A percentile compares a stretch with the other conserved stretches of the same genome.
Evolutionary conservation across 192 early-diverging fungal species (phyloP).

Genomic region (Linnemannia hyalina): DNA sequence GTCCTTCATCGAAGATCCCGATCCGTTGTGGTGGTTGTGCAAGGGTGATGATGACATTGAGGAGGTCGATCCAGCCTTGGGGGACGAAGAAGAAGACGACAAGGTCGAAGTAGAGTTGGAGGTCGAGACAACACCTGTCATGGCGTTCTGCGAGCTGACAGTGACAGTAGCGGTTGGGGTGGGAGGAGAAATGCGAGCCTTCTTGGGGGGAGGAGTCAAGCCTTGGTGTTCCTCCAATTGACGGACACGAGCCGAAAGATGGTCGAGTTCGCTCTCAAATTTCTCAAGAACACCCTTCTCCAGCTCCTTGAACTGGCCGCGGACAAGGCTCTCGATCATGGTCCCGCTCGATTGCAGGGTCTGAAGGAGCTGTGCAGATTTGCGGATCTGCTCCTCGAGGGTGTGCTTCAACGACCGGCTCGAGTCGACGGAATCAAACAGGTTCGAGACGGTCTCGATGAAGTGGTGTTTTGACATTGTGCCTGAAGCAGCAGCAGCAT

Average conservation of each 20-base stretch:
- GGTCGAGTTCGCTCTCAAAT: conserved; percentile 60
- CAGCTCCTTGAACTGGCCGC: conserved; percentile 80
- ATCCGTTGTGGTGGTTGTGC: neutral
- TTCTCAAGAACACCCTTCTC: conserved; percentile 69
- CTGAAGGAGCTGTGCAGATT: conserved; percentile 76
- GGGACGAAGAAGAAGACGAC: conserved; percentile 15
- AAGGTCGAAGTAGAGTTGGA: conserved; percentile 12
- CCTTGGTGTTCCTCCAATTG: conserved; percentile 48
- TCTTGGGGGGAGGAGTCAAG: conserved; percentile 40
- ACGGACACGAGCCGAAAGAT: conserved; percentile 30
- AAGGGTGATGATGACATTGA: neutral
- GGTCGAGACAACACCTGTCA: conserved; percentile 25
- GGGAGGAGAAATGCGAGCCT: neutral
- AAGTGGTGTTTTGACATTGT: conserved; percentile 54
- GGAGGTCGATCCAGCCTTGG: neutral
- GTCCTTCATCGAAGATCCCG: conserved; percentile 25
- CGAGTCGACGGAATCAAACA: conserved; percentile 72
- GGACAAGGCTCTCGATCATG: conserved; percentile 86
- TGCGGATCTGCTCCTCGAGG: conserved; percentile 83
- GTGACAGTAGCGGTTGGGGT: neutral
- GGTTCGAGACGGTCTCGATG: conserved; percentile 62
- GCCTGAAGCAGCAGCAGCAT: conserved; percentile 1
- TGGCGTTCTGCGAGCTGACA: conserved; percentile 4
- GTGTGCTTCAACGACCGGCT: conserved; percentile 68
- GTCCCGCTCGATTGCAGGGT: conserved; percentile 77